Conservation (phyloP, 169 alveolate species). For the Eimeria sp. region DNA sequence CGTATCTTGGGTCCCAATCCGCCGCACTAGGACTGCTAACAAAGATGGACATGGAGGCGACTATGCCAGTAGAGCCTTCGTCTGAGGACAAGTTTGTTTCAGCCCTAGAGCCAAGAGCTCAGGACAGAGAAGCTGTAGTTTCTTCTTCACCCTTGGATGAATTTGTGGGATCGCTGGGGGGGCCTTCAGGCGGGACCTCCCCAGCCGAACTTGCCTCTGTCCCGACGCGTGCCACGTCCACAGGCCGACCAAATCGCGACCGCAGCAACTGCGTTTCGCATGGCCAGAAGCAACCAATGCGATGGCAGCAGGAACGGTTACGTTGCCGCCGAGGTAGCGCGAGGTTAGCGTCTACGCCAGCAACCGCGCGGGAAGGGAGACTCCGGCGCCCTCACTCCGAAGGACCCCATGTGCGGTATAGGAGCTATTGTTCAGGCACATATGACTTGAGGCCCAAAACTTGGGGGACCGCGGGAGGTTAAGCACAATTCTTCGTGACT, state of each 20-base stretch:
- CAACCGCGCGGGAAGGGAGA: neutral
- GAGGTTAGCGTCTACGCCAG: slow-evolving; percentile 24
- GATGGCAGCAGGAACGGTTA: slow-evolving; percentile 15
- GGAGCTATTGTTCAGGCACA: neutral
- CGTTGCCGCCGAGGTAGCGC: slow-evolving; percentile 51
- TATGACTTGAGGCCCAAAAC: neutral
- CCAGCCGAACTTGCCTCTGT: slow-evolving; percentile 38
- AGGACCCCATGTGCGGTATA: slow-evolving; percentile 11
- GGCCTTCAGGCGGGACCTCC: neutral
- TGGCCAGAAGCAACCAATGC: neutral
- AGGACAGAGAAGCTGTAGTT: neutral
- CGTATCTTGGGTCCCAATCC: neutral
- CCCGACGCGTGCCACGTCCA: slow-evolving; percentile 56
- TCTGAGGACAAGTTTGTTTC: neutral
- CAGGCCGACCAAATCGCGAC: neutral
- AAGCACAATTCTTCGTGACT: neutral
- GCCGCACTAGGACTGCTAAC: neutral
- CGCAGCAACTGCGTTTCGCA: neutral
- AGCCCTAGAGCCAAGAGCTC: neutral
- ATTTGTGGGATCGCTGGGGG: neutral
- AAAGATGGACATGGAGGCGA: neutral
- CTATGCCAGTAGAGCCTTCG: neutral
- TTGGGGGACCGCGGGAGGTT: neutral
- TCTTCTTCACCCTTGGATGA: neutral
- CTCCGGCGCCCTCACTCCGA: slow-evolving; percentile 49